Conservation (phyloP, 129 eudicot genomes). For the Deinandra increscens region DNA sequence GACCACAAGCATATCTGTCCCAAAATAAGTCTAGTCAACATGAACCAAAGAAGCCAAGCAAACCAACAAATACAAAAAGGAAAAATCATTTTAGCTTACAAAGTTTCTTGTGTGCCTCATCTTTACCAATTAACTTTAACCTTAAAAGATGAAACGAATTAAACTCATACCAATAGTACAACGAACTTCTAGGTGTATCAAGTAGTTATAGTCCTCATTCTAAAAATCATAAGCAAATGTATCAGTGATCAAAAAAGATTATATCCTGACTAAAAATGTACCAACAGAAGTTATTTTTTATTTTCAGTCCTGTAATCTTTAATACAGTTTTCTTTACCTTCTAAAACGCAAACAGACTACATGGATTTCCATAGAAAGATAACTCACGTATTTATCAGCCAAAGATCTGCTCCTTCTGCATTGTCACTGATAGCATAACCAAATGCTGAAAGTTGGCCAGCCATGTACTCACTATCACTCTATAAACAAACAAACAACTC, state of each 20-base stretch:
- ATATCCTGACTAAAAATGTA: neutral
- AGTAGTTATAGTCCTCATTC: too few species aligned
- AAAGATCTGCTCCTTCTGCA: slow-evolving; percentile 87
- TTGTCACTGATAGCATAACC: slow-evolving; percentile 78
- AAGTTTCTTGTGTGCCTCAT: neutral
- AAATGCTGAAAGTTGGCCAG: slow-evolving; percentile 94
- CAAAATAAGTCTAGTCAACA: neutral
- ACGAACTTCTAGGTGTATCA: neutral
- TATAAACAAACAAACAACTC: slow-evolving; percentile 34
- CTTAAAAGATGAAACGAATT: slow-evolving; percentile 1
- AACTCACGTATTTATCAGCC: slow-evolving; percentile 93
- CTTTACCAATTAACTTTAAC: neutral
- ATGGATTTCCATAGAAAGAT: slow-evolving; percentile 3
- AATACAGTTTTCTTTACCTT: neutral
- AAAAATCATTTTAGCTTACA: neutral
- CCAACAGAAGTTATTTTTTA: neutral
- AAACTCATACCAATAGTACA: neutral
- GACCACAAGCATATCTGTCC: neutral
- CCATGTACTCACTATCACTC: slow-evolving; percentile 99
- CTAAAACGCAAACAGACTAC: neutral
- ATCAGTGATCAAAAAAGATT: neutral
- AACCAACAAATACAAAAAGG: neutral
- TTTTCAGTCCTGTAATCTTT: neutral
- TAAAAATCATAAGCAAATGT: neutral
- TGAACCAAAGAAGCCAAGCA: neutral